Evolutionary conservation across 179 eudicot species (phyloP).

Genomic region (Silene coronaria): DNA sequence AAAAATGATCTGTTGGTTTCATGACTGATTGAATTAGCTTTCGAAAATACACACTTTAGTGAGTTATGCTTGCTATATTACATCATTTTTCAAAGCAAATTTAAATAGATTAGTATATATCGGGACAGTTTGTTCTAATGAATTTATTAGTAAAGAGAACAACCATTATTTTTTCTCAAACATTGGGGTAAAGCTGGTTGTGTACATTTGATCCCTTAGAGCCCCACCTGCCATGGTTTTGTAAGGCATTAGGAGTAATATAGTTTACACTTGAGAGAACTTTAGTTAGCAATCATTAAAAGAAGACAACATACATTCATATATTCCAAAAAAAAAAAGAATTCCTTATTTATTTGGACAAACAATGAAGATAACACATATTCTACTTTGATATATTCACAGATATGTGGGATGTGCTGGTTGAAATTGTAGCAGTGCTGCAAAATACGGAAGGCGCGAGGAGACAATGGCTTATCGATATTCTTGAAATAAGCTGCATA

Average conservation of each 20-base stretch:
- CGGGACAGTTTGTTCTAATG: background rate
- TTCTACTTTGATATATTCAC: conserved; percentile 21
- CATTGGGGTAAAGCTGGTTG: background rate
- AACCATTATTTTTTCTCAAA: background rate
- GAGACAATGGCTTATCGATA: conserved; percentile 82
- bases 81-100: background rate
- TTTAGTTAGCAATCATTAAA: background rate
- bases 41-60: background rate
- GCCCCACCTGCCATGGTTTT: background rate
- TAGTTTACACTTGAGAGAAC: background rate
- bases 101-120: no score
- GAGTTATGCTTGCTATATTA: background rate
- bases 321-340: no score
- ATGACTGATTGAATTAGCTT: background rate
- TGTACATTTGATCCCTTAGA: background rate
- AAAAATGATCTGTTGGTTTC: background rate
- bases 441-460: conserved; percentile 60
- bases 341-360: background rate
- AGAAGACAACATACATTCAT: background rate
- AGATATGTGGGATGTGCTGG: conserved; percentile 72
- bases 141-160: background rate
- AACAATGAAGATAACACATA: background rate
- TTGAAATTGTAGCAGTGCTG: conserved; percentile 58
- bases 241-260: background rate
- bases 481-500: conserved; percentile 73